Base-by-base conservation (phyloP, 345 rosid genomes). In the Lepidium sativum region DNA sequence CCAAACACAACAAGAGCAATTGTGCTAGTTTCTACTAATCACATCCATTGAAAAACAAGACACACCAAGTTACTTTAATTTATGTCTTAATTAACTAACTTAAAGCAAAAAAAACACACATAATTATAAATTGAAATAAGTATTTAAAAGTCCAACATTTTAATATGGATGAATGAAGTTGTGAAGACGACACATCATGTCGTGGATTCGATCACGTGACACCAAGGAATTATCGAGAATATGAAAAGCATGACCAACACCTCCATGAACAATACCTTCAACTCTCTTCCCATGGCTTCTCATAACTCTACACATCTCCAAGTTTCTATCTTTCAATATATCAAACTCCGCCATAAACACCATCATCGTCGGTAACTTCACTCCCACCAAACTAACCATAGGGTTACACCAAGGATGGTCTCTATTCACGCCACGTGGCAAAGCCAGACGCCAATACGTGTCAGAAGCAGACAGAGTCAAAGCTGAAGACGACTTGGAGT, bases 351-450 rank as follows among this genome's bases (percentile, higher is more conserved):
- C 82, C 71, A 83, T 41, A 25, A 84, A 85, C 44, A 92, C 83
- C 81, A 92, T 65, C 4, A 62, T 58, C 3, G 77, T 34, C 23
- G 81, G 76, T 33, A 70, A 62, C 62, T 65, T 73, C 53, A 67
- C 50, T n/a, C 63, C 65, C 52, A 33, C 47, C 32, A 43, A 54
- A 86, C 18, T 45, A 1, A 13, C 3, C 17, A 25, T 10, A 41
- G 76, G 96, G 61, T 92, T 92, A 69, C 96, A 86, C 91, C 92
- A 89, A 14, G 80, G 89, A 76, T 92, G 96, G 62, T 92, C 91
- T 15, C 91, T 79, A 44, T 64, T 80, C n/a, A 77, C 68, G 14
- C 89, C 95, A 3, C 72, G 23, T 18, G 96, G 98, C 32, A 89
- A 65, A 2, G 96, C 84, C 9, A 89, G 47, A 16, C 95, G 81